Evolutionary conservation across 228 moss, liverwort and hornwort genomes (phyloP), one percentile per base, ranked within the genome.

Genomic region (Sphagnum magellanicum): DNA sequence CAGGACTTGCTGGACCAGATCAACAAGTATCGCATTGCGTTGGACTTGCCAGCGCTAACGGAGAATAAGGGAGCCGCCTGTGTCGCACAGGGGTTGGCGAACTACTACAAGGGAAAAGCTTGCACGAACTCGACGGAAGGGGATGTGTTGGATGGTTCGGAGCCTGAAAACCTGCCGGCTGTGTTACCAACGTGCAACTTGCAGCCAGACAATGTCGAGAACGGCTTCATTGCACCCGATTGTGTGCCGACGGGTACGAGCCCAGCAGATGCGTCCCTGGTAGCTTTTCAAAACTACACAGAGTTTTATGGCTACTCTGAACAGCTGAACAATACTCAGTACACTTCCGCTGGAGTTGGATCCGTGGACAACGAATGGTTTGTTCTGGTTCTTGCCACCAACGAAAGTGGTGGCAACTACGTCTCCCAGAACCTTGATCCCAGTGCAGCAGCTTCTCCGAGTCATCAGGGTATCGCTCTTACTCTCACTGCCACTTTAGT

Each of bases 121-220:
- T 85, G 85, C 53, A 48, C 85, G 59, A 77, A 77, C 79, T 50
- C 66, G 5, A 75, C 85, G 0, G 82, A 79, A 65, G 75, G 77
- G 0, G 73, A 16, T 4, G 82, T 74, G 0, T 73, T 79, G 4
- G 46, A 68, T 0, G 85, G 85, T 0, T 5, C 67, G 64, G 85
- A 85, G 63, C 77, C 66, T 0, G 79, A 79, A 8, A 74, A 75
- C 4, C 12, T 8, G 9, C 55, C 55, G 8, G 50, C 70, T 0
- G 4, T 85, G 4, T 66, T 85, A 0, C 6, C 53, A 16, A 75
- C 74, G 14, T 85, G 85, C 82, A 63, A 68, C 32, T 17, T 85
- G 74, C 81, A 81, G 75, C 53, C 79, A 10, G 81, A 65, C 74
- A 82, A 85, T 52, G 79, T 79, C 12, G 82, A 82, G 75, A 79